Conservation (phyloP, 2,329 filamentous ascomycete genomes). For the Drechslerella dactyloides region DNA sequence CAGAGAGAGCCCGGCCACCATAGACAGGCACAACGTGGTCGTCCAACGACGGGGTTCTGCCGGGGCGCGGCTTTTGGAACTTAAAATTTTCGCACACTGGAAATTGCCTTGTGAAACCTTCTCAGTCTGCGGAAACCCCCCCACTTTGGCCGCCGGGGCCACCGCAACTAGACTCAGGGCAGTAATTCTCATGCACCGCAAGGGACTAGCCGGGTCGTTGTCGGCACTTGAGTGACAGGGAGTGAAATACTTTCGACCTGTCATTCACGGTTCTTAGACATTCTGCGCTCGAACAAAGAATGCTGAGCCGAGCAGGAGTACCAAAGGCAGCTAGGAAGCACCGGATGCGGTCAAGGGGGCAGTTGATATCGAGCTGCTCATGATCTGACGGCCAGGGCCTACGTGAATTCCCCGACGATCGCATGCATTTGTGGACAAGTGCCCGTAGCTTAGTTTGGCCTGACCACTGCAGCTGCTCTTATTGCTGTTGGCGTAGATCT, state of each 20-base stretch:
- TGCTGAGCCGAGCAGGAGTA: conserved; percentile 36
- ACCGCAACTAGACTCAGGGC: background rate
- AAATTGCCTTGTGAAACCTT: conserved; percentile 49
- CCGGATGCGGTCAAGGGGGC: conserved; percentile 27
- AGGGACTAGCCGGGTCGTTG: conserved; percentile 31
- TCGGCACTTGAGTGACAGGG: conserved; percentile 10
- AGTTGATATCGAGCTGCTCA: conserved; percentile 35
- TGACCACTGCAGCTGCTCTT: too few relatives aligned
- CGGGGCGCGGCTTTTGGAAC: conserved; percentile 25
- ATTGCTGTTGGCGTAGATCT: too few relatives aligned
- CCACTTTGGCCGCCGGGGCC: conserved; percentile 12
- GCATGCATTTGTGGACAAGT: conserved; percentile 38
- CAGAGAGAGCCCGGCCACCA: too few relatives aligned
- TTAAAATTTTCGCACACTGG: conserved; percentile 30
- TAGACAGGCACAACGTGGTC: background rate
- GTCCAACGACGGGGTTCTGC: conserved; percentile 10
- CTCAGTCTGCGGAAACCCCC: conserved; percentile 27
- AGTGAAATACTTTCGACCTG: conserved; percentile 26
- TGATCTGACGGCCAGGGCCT: conserved; percentile 24
- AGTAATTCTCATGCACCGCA: conserved; percentile 32
- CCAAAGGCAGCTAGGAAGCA: conserved; percentile 39
- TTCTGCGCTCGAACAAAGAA: conserved; percentile 28
- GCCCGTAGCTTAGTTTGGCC: conserved; percentile 41
- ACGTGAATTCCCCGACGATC: conserved; percentile 19
- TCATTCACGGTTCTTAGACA: conserved; percentile 41